phyloP scores from a whole-genome alignment of 768 basidiomycete genomes.

The Hydnomerulius pinastri region DNA sequence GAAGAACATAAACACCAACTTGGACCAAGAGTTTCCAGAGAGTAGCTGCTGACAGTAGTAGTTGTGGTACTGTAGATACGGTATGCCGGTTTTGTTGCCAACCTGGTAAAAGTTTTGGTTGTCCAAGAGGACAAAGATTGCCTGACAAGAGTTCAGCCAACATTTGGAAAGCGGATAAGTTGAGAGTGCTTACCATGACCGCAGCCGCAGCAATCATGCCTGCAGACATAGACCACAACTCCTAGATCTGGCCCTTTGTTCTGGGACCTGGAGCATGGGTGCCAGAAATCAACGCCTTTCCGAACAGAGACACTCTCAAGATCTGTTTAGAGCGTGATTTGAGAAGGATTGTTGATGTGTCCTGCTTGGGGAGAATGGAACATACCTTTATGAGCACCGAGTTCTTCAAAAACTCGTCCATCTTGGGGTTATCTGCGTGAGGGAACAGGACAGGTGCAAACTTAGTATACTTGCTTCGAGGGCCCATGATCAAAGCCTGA shows the following conservation, averaged over 20 bases:
- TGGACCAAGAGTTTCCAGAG: neutral
- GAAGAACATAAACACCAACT: neutral
- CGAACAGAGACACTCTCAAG: neutral
- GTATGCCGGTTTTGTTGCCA: slow-evolving; percentile 1
- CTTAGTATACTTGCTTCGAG: neutral
- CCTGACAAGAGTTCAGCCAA: neutral
- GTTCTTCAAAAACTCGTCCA: neutral
- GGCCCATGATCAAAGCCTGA: neutral
- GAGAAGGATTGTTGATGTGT: neutral
- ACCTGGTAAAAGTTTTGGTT: neutral
- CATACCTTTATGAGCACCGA: neutral
- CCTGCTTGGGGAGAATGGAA: neutral
- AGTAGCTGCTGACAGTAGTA: neutral
- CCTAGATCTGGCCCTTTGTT: neutral
- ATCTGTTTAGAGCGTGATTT: neutral
- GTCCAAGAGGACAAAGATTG: neutral
- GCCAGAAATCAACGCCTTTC: neutral
- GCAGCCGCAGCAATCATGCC: neutral
- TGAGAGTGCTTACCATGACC: neutral
- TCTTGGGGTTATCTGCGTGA: neutral
- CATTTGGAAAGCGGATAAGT: no score
- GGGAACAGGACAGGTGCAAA: slow-evolving; percentile 2
- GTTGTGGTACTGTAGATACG: neutral
- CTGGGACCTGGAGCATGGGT: neutral
- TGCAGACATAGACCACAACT: neutral